Evolutionary conservation across 1,284 basidiomycete genomes (phyloP), one percentile per base, ranked within the genome.

Genomic region (Papiliotrema flavescens): DNA sequence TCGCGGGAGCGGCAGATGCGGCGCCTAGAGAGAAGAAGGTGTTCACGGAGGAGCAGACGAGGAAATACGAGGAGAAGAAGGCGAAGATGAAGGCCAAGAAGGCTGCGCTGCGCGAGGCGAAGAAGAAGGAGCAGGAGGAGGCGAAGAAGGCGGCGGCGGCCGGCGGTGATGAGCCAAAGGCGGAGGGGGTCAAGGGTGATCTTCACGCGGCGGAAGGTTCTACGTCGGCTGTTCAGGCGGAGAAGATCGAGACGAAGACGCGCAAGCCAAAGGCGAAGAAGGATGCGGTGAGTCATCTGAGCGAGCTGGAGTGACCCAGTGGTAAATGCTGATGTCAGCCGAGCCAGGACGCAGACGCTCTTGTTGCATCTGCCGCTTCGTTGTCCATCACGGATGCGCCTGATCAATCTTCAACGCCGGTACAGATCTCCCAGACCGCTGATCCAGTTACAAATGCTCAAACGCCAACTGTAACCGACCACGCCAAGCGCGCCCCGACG

Each of bases 31-130:
- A 44, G 45, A 55, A 55, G 42, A 57, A 58, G 48, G 65, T 63
- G 54, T 55, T 59, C 37, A 71, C 65, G 14, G 67, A 66, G 42
- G 68, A 66, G 40, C 61, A 64, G 54, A 53, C 34, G 47, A 62
- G 57, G 55, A 50, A 51, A 20, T 48, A 55, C 41, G 64, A 66
- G 50, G 70, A 65, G 44, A 62, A 55, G 42, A 53, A 49, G 50
- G 60, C 54, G 19, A 62, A 54, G 45, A 61, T 59, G 51, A 67
- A 61, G 54, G 69, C 66, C 45, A 63, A 55, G 55, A 56, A 59
- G 46, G n/a, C n/a, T n/a, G n/a, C n/a, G n/a, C n/a, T n/a, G n/a
- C n/a, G n/a, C n/a, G 70, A 68, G 63, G 67, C 63, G n/a, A 68
- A 66, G 57, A 56, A 59, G 46, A 62, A 59, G 44, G 67, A 64